Evolutionary conservation across 345 rosid species (phyloP).

Genomic region (Ceriops zippeliana): DNA sequence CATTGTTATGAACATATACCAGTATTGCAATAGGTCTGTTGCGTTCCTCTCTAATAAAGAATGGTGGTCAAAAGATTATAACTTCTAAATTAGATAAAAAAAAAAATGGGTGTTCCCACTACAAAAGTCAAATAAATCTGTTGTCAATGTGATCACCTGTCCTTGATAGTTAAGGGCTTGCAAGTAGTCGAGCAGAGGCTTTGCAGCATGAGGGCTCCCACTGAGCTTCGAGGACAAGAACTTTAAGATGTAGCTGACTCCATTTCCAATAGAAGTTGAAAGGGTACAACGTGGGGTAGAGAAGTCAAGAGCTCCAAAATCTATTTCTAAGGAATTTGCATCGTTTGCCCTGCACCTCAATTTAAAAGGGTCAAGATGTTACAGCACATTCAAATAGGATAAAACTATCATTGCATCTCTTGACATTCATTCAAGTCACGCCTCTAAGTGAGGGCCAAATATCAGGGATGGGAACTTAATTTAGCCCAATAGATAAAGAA

Average conservation of each 20-base stretch:
- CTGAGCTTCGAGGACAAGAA: slow-evolving; percentile 53
- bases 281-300: slow-evolving; percentile 59
- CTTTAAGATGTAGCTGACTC: slow-evolving; percentile 60
- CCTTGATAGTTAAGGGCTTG: slow-evolving; percentile 63
- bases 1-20: not conserved
- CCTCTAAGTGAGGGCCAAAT: no score
- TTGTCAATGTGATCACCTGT: slow-evolving; percentile 43
- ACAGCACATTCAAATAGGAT: not conserved
- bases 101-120: not conserved
- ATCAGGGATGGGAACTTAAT: no score
- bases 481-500: no score
- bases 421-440: no score
- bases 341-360: slow-evolving; percentile 66
- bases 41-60: no score
- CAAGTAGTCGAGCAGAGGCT: slow-evolving; percentile 58
- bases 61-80: no score
- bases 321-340: slow-evolving; percentile 76
- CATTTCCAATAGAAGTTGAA: slow-evolving; percentile 80
- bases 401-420: not conserved
- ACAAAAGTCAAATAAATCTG: not conserved
- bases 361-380: not conserved
- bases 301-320: slow-evolving; percentile 76
- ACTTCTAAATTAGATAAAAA: no score
- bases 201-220: slow-evolving; percentile 30
- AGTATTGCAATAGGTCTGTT: not conserved